These are phyloP conservation scores for Kentomonas sorsogonicus DNA, from an alignment of 208 protist species.

Conservation along the genomic window DNA sequence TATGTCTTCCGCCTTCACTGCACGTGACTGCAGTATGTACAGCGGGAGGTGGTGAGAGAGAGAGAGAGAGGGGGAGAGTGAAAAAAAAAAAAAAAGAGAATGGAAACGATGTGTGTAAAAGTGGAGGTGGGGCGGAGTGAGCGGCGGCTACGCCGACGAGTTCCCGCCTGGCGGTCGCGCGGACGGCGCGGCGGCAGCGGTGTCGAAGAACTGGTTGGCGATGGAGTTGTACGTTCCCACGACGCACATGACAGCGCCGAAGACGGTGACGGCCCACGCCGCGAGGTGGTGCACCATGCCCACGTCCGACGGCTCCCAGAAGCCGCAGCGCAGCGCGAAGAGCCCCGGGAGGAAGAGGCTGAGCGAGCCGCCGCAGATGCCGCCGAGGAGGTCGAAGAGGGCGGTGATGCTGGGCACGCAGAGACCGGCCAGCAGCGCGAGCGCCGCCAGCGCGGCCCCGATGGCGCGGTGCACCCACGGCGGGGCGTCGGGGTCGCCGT, in stretches of 20 bases:
- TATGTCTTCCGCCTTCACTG: too few species aligned
- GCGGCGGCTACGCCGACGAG: too few species aligned
- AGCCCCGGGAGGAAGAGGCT: constrained; percentile 71
- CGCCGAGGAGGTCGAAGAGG: constrained; percentile 74
- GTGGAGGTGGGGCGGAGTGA: too few species aligned
- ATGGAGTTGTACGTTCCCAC: constrained; percentile 51
- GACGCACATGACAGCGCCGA: constrained; percentile 43
- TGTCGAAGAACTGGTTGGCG: constrained; percentile 33
- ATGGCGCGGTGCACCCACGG: constrained; percentile 34
- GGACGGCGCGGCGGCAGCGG: not conserved
- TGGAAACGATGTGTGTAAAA: too few species aligned
- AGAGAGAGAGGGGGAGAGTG: not conserved
- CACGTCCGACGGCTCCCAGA: constrained; percentile 33
- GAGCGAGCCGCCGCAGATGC: constrained; percentile 60
- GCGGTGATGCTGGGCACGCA: constrained; percentile 70
- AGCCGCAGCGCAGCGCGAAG: constrained; percentile 52
- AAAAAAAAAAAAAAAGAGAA: not conserved
- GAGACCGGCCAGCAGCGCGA: constrained; percentile 56
- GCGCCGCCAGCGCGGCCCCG: constrained; percentile 42
- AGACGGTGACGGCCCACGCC: constrained; percentile 35
- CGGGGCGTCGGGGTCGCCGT: constrained; percentile 24
- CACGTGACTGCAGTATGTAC: not conserved
- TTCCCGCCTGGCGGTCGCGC: not conserved
- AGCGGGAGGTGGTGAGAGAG: not conserved
- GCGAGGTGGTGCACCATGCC: constrained; percentile 27